Evolutionary conservation across 805 yeast species (phyloP), one percentile per base, ranked within the genome.

Genomic region (Candida boleticola): DNA sequence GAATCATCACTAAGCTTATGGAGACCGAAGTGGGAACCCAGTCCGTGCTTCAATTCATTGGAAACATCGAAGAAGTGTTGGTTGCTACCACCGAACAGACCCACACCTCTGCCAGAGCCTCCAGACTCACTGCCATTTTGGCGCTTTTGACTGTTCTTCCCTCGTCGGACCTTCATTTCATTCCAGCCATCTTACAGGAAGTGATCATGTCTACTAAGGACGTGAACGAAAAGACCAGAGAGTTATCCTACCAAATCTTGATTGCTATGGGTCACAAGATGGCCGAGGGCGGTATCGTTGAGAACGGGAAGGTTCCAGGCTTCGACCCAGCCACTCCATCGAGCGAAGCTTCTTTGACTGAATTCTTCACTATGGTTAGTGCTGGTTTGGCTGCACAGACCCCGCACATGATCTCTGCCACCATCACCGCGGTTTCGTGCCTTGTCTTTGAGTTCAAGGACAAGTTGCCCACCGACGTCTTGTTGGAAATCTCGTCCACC

Each of bases 321-420:
- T 76, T 84, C 58, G 89, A 78, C 36, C 64, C 71, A 5, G 75
- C 68, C 5, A 76, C 81, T 22, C 84, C 85, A n/a, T 77, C 77
- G 45, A 69, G 82, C 7, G 71, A 73, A 39, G 93, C 96, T 6
- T 73, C 80, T 16, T 72, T 90, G 42, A 76, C 82, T 36, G 97
- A 90, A 64, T 90, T 74, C 59, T 88, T 92, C 70, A 89, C 95
- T 23, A 88, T 93, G 84, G 84, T 92, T 23, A 80, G 92, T 63
- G 99, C 97, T 22, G 99, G 99, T 69, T 73, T 95, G 51, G 97
- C 93, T 29, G 97, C 97, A 43, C 83, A 85, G 50, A 78, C 93
- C 23, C 92, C 95, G 27, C 96, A 92, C 67, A 92, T 92, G 97
- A 86, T 93, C 25, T 87, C 96, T 55, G 97, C 98, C n/a, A 55